A percentile compares a stretch with the other conserved stretches of the same genome.
These are phyloP conservation scores for Daedalea quercina DNA, from an alignment of 768 basidiomycete genomes.

Conservation along the genomic window DNA sequence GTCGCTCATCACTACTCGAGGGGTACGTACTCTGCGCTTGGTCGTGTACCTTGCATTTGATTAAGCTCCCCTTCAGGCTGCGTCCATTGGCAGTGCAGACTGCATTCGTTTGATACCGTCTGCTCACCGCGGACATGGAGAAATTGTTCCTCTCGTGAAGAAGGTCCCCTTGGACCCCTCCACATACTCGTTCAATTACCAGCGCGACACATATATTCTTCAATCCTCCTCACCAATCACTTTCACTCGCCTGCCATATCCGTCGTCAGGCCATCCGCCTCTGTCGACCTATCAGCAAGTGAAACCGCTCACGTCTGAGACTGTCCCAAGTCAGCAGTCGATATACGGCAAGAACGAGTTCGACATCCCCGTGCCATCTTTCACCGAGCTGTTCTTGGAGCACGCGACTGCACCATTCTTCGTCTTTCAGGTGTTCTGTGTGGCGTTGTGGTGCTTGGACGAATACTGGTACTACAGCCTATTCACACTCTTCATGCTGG, in stretches of 20 bases:
- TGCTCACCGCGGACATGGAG: slow-evolving; percentile 79
- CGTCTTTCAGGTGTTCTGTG: slow-evolving; percentile 98
- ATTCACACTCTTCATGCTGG: slow-evolving; percentile 97
- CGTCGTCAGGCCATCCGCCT: slow-evolving; percentile 63
- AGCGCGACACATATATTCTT: slow-evolving; percentile 86
- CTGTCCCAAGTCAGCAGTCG: slow-evolving; percentile 44
- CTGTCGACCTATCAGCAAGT: slow-evolving; percentile 60
- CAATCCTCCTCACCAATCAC: slow-evolving; percentile 45
- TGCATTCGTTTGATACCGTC: slow-evolving; percentile 79
- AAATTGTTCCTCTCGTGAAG: slow-evolving; percentile 75
- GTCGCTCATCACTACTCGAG: slow-evolving; percentile 73
- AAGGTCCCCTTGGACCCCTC: slow-evolving; percentile 46
- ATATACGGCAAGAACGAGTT: slow-evolving; percentile 94
- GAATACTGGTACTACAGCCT: slow-evolving; percentile 99
- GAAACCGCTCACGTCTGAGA: slow-evolving; percentile 42
- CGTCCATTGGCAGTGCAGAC: slow-evolving; percentile 63
- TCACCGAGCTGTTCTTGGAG: slow-evolving; percentile 85
- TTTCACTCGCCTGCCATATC: slow-evolving; percentile 85
- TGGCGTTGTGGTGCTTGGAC: slow-evolving; percentile 94
- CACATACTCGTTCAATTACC: slow-evolving; percentile 87
- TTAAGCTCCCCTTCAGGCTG: slow-evolving; percentile 35
- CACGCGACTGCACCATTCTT: slow-evolving; percentile 99
- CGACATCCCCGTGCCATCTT: slow-evolving; percentile 94
- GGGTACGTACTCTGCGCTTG: slow-evolving; percentile 34
- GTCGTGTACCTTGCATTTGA: not conserved